These are phyloP conservation scores for Cucurbita argyrosperma DNA, from an alignment of 306 rosid genomes.

Conservation along the genomic window DNA sequence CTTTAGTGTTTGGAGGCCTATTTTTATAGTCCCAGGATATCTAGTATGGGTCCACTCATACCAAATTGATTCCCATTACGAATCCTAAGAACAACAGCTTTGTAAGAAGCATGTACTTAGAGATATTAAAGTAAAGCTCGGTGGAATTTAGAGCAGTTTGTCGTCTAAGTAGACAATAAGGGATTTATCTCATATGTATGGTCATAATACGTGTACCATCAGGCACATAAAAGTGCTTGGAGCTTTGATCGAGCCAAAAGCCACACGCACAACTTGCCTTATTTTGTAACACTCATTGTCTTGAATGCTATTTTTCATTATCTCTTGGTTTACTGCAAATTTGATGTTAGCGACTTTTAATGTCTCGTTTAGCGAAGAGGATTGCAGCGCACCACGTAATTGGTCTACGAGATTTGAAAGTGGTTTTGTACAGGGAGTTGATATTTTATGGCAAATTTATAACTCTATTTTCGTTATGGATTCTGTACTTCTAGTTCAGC, in stretches of 20 bases:
- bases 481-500: not conserved
- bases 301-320: not conserved
- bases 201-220: not conserved
- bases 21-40: too few species aligned
- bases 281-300: not conserved
- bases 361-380: too few species aligned
- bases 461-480: not conserved
- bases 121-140: not conserved
- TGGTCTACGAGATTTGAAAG: not conserved
- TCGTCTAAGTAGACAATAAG: not conserved
- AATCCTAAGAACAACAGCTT: not conserved
- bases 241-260: not conserved
- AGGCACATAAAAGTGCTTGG: not conserved
- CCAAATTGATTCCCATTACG: not conserved
- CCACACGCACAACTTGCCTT: not conserved
- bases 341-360: too few species aligned
- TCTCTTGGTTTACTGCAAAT: not conserved
- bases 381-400: not conserved
- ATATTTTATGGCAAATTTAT: not conserved
- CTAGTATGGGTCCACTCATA: too few species aligned
- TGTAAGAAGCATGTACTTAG: not conserved
- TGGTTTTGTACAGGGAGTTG: not conserved
- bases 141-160: not conserved
- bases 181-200: not conserved
- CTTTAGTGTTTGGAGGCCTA: too few species aligned